Conservation (phyloP, 139 green algal species). For the Prasinococcaceae sp. region DNA sequence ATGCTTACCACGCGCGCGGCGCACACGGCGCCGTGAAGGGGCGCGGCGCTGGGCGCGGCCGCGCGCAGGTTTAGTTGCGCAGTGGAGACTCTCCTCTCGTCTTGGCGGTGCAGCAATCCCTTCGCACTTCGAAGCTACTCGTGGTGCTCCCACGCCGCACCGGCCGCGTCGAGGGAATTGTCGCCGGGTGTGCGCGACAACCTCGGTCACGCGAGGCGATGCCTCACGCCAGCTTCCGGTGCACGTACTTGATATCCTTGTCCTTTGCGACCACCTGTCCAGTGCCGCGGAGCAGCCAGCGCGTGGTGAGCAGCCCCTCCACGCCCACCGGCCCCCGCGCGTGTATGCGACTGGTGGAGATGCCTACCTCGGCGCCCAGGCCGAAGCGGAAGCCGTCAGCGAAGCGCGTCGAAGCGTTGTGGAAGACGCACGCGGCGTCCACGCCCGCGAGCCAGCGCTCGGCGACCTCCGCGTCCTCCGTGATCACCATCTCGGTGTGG, state of each 20-base stretch:
- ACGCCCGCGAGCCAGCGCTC: no score
- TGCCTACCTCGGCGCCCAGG: slow-evolving; percentile 86
- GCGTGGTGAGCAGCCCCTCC: slow-evolving; percentile 90
- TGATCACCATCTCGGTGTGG: slow-evolving; percentile 79
- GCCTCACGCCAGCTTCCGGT: slow-evolving; percentile 19
- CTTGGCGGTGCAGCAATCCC: background rate
- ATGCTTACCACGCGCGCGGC: no score
- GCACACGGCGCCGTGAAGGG: no score
- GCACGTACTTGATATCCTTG: slow-evolving; percentile 70
- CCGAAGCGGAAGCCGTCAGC: slow-evolving; percentile 91
- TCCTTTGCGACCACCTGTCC: slow-evolving; percentile 87
- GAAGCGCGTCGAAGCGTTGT: slow-evolving; percentile 91
- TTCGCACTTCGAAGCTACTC: background rate
- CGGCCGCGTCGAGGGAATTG: no score
- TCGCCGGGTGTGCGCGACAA: no score
- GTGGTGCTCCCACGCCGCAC: background rate
- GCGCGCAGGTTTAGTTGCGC: no score
- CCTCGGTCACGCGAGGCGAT: no score
- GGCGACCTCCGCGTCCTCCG: slow-evolving; percentile 14
- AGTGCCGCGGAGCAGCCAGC: slow-evolving; percentile 67
- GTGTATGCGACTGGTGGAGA: slow-evolving; percentile 92
- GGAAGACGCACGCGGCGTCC: slow-evolving; percentile 90
- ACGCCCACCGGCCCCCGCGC: slow-evolving; percentile 92
- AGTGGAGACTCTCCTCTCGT: no score
- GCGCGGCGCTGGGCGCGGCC: no score